phyloP scores from a whole-genome alignment of 2,329 filamentous ascomycete genomes.

The Zymoseptoria crescenta region DNA sequence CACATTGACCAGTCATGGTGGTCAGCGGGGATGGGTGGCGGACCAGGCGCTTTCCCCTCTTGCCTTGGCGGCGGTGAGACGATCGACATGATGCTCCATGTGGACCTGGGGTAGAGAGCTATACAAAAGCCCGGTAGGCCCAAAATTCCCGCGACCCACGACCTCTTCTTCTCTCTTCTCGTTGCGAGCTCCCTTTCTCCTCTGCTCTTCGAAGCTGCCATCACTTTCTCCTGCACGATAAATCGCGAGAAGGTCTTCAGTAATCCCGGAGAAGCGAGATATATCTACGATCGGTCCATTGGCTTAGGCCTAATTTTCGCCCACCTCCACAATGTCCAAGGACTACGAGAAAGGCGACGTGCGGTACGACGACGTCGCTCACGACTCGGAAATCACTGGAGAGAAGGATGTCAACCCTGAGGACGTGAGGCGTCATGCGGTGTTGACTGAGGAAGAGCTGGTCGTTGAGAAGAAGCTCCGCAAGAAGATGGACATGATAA shows the following conservation, averaged over 20 bases:
- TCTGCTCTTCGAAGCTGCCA: neutral
- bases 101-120: neutral
- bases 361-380: constrained; percentile 18
- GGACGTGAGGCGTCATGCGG: constrained; percentile 20
- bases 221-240: neutral
- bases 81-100: neutral
- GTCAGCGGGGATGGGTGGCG: neutral
- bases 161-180: neutral
- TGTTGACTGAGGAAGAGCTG: constrained; percentile 26
- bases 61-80: neutral
- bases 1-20: neutral
- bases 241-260: neutral
- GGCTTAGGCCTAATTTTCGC: neutral
- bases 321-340: neutral
- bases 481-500: constrained; percentile 61
- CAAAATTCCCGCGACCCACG: neutral
- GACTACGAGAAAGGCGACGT: constrained; percentile 15
- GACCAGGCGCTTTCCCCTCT: neutral
- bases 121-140: neutral
- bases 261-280: neutral
- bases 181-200: neutral
- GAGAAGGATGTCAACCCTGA: constrained; percentile 11
- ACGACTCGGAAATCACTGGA: constrained; percentile 20
- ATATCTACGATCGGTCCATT: neutral
- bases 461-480: constrained; percentile 50